These are phyloP conservation scores for Sparassis latifolia DNA, from an alignment of 1,284 basidiomycete genomes.

Conservation along the genomic window DNA sequence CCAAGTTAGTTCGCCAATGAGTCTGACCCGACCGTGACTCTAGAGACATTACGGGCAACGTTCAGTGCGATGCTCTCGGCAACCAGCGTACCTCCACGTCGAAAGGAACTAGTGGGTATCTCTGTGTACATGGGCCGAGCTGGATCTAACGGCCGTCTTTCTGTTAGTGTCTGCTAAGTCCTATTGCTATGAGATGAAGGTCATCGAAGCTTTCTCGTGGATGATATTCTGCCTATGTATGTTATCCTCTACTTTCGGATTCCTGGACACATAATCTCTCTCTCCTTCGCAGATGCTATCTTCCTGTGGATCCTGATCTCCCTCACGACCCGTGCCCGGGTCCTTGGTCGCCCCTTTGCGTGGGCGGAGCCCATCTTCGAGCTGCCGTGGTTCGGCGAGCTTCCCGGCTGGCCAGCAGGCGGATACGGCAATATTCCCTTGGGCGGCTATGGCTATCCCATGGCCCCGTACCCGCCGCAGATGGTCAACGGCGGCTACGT, in stretches of 20 bases:
- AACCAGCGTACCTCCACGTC: slow-evolving; percentile 44
- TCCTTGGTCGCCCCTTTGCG: slow-evolving; percentile 36
- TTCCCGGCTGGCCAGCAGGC: slow-evolving; percentile 33
- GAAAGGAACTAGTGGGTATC: slow-evolving; percentile 45
- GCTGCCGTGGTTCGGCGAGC: slow-evolving; percentile 47
- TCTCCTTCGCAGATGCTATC: slow-evolving; percentile 30
- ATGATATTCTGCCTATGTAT: slow-evolving; percentile 53
- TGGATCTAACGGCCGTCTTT: slow-evolving; percentile 1
- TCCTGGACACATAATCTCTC: slow-evolving; percentile 8
- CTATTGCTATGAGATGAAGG: slow-evolving; percentile 75
- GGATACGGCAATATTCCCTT: slow-evolving; percentile 11
- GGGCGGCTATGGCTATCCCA: slow-evolving; percentile 21
- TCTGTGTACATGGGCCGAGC: background rate
- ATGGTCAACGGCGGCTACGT: slow-evolving; percentile 23
- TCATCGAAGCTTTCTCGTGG: slow-evolving; percentile 75
- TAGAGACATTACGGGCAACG: slow-evolving; percentile 63
- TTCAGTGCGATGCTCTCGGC: slow-evolving; percentile 54
- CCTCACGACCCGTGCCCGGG: slow-evolving; percentile 37
- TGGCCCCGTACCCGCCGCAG: slow-evolving; percentile 9
- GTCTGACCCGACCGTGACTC: background rate
- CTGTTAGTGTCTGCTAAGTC: slow-evolving; percentile 44
- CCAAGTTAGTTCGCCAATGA: too few species aligned
- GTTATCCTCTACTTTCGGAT: slow-evolving; percentile 33
- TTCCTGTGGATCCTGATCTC: slow-evolving; percentile 37
- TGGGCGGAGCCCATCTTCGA: slow-evolving; percentile 45